Conservation (phyloP, 495 filamentous ascomycete genomes). For the Penicillium daleae region DNA sequence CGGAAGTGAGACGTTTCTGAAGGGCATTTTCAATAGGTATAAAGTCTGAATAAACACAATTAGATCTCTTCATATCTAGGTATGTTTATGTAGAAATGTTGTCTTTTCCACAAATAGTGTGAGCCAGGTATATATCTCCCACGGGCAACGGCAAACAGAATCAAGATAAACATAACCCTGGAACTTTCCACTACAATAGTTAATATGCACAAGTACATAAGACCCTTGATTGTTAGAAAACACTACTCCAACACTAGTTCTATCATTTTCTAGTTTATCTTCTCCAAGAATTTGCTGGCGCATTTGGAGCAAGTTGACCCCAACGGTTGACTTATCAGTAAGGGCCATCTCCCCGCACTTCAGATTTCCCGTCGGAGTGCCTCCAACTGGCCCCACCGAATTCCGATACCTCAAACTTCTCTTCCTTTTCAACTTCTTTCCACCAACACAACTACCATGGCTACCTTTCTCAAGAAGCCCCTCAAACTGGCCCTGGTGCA, state of each 20-base stretch:
- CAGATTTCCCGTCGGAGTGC: slow-evolving; percentile 8
- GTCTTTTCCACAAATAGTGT: too few relatives aligned
- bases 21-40: too few relatives aligned
- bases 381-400: background rate
- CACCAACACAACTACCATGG: slow-evolving; percentile 39
- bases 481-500: slow-evolving; percentile 84
- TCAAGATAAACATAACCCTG: background rate
- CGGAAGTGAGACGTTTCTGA: too few relatives aligned
- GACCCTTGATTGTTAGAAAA: background rate
- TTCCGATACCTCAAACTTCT: background rate
- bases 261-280: background rate
- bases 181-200: background rate
- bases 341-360: slow-evolving; percentile 1
- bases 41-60: too few relatives aligned
- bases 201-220: background rate
- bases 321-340: background rate
- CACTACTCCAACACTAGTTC: background rate
- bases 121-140: too few relatives aligned
- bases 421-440: background rate
- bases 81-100: too few relatives aligned
- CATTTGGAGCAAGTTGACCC: slow-evolving; percentile 1
- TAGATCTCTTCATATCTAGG: too few relatives aligned
- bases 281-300: background rate
- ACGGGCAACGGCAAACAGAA: too few relatives aligned
- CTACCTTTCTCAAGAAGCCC: slow-evolving; percentile 66